Percentiles rank a stretch among this genome's conserved stretches.
Conservation (phyloP, 257 asterid genomes). For the Ilex asprella region DNA sequence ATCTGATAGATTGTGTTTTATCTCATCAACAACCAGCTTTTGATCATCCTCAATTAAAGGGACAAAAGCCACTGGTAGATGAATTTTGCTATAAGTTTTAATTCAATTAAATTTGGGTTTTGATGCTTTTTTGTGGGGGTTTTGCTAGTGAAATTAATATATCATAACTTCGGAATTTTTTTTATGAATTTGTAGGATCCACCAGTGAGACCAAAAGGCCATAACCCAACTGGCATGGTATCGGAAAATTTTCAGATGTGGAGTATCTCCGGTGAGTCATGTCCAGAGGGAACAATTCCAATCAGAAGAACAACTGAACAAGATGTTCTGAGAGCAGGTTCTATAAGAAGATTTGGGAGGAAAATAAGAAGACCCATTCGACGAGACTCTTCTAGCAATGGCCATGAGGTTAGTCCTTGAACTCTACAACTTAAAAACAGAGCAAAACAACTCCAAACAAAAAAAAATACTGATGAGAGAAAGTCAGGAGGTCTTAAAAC, state of each 20-base stretch:
- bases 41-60: slow-evolving; percentile 77
- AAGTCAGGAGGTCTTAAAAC: too few species aligned
- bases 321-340: slow-evolving; percentile 60
- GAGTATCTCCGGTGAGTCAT: slow-evolving; percentile 62
- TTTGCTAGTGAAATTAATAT: neutral
- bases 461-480: too few species aligned
- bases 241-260: slow-evolving; percentile 65
- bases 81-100: neutral
- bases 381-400: slow-evolving; percentile 65
- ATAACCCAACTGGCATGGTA: slow-evolving; percentile 19
- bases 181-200: slow-evolving; percentile 44
- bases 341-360: slow-evolving; percentile 45
- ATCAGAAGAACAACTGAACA: slow-evolving; percentile 66
- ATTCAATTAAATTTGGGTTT: too few species aligned
- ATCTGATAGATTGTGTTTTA: slow-evolving; percentile 71
- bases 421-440: neutral
- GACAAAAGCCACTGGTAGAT: slow-evolving; percentile 72
- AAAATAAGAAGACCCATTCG: slow-evolving; percentile 38
- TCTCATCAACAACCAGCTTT: slow-evolving; percentile 84
- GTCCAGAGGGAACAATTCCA: slow-evolving; percentile 80
- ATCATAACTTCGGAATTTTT: slow-evolving; percentile 8
- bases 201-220: slow-evolving; percentile 74
- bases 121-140: neutral
- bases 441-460: neutral
- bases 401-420: slow-evolving; percentile 60